Evolutionary conservation across 192 early-diverging fungal species (phyloP).

Genomic region (Linnemannia exigua): DNA sequence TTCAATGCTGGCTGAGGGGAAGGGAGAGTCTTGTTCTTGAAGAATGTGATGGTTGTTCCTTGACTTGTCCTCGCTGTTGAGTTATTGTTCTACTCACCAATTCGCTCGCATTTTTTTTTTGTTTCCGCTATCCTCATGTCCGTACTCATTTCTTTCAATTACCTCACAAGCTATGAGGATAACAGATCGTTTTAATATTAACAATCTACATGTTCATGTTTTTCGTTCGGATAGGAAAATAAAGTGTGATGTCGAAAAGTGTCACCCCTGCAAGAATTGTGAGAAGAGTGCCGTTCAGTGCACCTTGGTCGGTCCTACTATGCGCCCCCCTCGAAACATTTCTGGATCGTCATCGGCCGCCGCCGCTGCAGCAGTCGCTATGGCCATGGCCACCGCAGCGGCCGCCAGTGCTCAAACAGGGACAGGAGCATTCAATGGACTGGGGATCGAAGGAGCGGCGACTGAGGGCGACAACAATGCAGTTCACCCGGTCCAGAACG

Average conservation of each 20-base stretch:
- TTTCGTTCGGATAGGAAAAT: constrained; percentile 29
- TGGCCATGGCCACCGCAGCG: constrained; percentile 45
- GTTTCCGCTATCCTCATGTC: background rate
- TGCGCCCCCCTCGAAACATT: constrained; percentile 45
- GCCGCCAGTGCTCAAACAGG: constrained; percentile 23
- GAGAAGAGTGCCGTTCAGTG: constrained; percentile 48
- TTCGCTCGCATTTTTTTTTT: background rate
- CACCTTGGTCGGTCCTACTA: constrained; percentile 43
- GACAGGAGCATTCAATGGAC: background rate
- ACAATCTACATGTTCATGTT: background rate
- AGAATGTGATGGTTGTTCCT: background rate
- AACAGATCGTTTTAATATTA: background rate
- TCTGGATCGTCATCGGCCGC: constrained; percentile 53
- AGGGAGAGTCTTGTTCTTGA: background rate
- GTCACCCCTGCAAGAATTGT: constrained; percentile 43
- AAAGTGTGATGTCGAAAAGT: constrained; percentile 52
- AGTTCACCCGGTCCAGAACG: background rate
- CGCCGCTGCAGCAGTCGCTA: constrained; percentile 41
- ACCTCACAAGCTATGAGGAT: background rate
- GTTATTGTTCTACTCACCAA: background rate
- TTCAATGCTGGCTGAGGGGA: background rate
- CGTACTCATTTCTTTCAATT: background rate
- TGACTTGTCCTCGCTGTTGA: background rate
- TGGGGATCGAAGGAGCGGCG: background rate
- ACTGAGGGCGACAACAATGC: background rate